Conservation (phyloP, 2,329 filamentous ascomycete genomes). For the Xylaria sp. region DNA sequence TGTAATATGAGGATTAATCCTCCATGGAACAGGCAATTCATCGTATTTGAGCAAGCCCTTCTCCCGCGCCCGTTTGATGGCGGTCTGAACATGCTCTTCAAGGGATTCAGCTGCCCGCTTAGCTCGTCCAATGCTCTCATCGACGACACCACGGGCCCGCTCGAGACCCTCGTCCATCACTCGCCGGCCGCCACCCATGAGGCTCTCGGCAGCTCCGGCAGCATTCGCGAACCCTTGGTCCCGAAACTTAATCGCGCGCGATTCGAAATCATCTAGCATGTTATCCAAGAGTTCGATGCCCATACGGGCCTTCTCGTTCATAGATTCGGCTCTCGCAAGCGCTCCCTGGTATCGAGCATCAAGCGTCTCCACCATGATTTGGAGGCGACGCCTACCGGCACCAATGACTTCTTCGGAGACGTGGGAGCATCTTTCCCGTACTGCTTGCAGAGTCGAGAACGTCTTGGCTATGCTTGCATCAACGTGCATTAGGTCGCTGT, state of each 20-base stretch:
- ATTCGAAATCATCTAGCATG: constrained; percentile 86
- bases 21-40: constrained; percentile 89
- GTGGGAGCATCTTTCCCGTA: constrained; percentile 85
- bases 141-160: constrained; percentile 75
- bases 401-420: constrained; percentile 91
- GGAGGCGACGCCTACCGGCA: constrained; percentile 80
- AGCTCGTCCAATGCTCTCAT: constrained; percentile 83
- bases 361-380: constrained; percentile 90
- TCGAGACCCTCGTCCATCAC: constrained; percentile 81
- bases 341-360: constrained; percentile 88
- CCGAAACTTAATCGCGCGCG: constrained; percentile 77
- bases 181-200: constrained; percentile 79
- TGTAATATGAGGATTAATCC: constrained; percentile 91
- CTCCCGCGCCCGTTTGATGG: constrained; percentile 75
- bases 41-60: constrained; percentile 86
- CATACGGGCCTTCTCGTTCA: constrained; percentile 90
- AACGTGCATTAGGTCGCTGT: constrained; percentile 76
- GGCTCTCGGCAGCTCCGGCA: constrained; percentile 69
- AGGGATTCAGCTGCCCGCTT: constrained; percentile 80
- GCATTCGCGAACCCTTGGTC: constrained; percentile 74
- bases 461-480: constrained; percentile 85
- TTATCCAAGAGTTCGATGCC: constrained; percentile 85
- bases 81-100: constrained; percentile 82
- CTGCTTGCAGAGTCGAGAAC: constrained; percentile 83
- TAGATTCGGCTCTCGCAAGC: constrained; percentile 79